These are phyloP conservation scores for Coniochaeta prunicola DNA, from an alignment of 2,329 filamentous ascomycete species.

Conservation along the genomic window DNA sequence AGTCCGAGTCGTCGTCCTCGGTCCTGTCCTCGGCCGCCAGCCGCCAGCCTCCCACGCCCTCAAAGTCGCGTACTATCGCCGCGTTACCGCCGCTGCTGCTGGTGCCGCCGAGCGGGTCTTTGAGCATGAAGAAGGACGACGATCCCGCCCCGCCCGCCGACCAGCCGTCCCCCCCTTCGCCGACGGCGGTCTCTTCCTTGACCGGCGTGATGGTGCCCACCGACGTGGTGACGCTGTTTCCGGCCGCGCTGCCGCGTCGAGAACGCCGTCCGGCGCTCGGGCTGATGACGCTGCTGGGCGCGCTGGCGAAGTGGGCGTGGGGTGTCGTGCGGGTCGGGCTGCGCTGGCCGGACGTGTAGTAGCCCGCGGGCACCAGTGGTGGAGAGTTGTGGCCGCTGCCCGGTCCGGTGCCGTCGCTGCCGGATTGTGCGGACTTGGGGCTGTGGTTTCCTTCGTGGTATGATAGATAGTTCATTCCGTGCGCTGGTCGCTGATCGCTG, in stretches of 20 bases:
- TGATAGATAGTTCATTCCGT: background rate
- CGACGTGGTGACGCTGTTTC: slow-evolving; percentile 10
- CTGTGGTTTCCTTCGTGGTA: background rate
- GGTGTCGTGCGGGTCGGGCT: background rate
- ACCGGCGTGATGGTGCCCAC: slow-evolving; percentile 20
- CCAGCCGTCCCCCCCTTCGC: slow-evolving; percentile 8
- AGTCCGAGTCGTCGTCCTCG: slow-evolving; percentile 33
- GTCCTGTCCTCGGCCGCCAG: slow-evolving; percentile 16
- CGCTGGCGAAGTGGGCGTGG: background rate
- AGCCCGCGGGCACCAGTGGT: background rate
- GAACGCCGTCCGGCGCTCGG: background rate
- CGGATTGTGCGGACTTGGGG: background rate
- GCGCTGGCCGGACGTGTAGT: background rate
- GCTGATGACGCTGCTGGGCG: background rate
- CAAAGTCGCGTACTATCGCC: slow-evolving; percentile 48
- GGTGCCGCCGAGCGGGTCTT: slow-evolving; percentile 3
- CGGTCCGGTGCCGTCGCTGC: background rate
- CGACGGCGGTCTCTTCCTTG: slow-evolving; percentile 19
- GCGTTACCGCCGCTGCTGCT: slow-evolving; percentile 15
- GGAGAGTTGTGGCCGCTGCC: background rate
- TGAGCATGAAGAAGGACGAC: slow-evolving; percentile 14
- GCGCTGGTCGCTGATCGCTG: slow-evolving; percentile 5
- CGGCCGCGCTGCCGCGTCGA: slow-evolving; percentile 17
- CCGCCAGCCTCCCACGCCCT: slow-evolving; percentile 53
- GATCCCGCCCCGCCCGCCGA: slow-evolving; percentile 16